These are phyloP conservation scores for Aplosporella prunicola DNA, from an alignment of 2,329 filamentous ascomycete species.

Conservation along the genomic window DNA sequence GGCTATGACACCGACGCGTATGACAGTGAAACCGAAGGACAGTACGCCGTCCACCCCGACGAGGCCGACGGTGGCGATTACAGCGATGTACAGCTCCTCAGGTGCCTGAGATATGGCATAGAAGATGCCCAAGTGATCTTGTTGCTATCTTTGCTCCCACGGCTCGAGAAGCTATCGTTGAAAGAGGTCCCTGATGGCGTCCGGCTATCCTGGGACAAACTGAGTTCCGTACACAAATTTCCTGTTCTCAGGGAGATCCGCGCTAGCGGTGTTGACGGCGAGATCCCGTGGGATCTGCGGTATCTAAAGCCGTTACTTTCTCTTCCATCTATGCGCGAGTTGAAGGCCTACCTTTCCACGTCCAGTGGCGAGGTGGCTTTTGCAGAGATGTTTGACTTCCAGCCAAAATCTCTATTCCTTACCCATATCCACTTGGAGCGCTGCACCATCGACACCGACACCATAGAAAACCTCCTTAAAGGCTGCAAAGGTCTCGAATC, in stretches of 20 bases:
- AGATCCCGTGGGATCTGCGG: neutral
- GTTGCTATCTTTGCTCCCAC: slow-evolving; percentile 3
- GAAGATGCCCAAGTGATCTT: slow-evolving; percentile 7
- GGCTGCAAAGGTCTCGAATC: slow-evolving; percentile 6
- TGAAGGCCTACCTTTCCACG: neutral
- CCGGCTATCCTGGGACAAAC: neutral
- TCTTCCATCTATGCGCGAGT: slow-evolving; percentile 4
- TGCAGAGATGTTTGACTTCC: neutral
- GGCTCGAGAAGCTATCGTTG: slow-evolving; percentile 1
- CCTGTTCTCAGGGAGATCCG: neutral
- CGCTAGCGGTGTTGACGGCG: too few relatives aligned
- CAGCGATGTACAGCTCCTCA: slow-evolving; percentile 1
- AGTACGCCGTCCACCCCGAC: too few relatives aligned
- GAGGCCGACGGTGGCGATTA: neutral
- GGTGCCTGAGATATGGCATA: neutral
- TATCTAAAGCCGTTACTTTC: slow-evolving; percentile 1
- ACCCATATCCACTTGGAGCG: slow-evolving; percentile 5
- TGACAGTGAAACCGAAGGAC: too few relatives aligned
- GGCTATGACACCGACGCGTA: slow-evolving; percentile 2
- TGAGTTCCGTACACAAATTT: neutral
- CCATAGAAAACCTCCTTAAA: neutral
- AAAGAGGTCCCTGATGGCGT: neutral
- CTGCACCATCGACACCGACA: neutral
- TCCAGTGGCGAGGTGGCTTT: neutral
- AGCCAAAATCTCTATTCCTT: slow-evolving; percentile 1